Evolutionary conservation across 2,329 filamentous ascomycete genomes (phyloP).

Genomic region (Sarocladium strictum): DNA sequence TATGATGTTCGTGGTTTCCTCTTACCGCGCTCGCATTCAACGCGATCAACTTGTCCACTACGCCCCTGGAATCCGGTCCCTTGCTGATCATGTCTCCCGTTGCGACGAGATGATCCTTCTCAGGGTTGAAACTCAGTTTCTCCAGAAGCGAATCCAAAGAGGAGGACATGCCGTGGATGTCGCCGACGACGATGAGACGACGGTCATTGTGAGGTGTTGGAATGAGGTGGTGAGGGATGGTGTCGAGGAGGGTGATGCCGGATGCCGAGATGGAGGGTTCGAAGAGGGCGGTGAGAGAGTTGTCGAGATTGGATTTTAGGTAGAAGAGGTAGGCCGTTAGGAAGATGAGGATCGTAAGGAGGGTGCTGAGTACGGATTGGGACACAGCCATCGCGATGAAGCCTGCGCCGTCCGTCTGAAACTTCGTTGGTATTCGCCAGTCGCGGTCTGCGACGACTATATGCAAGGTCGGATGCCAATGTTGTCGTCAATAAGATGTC

Average conservation of each 20-base stretch:
- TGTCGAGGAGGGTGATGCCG: constrained; percentile 18
- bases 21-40: constrained; percentile 75
- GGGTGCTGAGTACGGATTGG: constrained; percentile 12
- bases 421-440: too few relatives aligned
- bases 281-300: not conserved
- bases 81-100: constrained; percentile 79
- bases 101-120: constrained; percentile 65
- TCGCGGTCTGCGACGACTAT: not conserved
- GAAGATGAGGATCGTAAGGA: constrained; percentile 27
- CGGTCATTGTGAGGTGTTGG: constrained; percentile 35
- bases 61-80: constrained; percentile 74
- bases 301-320: constrained; percentile 13
- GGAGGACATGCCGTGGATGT: constrained; percentile 82
- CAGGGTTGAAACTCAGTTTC: constrained; percentile 54
- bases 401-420: too few relatives aligned
- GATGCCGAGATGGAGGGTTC: not conserved
- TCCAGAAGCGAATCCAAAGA: constrained; percentile 61
- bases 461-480: too few relatives aligned
- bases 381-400: not conserved
- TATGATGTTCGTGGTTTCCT: constrained; percentile 86
- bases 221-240: constrained; percentile 23
- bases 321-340: constrained; percentile 27
- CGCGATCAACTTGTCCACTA: constrained; percentile 68
- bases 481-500: too few relatives aligned
- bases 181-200: constrained; percentile 76